Evolutionary conservation across 2,329 filamentous ascomycete genomes (phyloP), one percentile per base, ranked within the genome.

Genomic region (Diaporthe humulicola): DNA sequence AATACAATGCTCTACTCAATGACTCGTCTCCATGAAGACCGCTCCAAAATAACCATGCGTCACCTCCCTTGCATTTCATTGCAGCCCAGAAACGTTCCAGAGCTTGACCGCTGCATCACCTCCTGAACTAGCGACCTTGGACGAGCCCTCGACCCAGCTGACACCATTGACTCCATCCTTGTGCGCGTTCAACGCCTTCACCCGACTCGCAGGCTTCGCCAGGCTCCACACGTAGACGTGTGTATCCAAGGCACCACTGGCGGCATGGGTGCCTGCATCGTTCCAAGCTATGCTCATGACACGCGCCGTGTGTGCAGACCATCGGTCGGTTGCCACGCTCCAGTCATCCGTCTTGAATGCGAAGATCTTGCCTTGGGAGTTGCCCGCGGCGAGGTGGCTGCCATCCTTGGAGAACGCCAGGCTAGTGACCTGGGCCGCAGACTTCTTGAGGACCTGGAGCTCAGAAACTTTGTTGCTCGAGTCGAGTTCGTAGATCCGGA

Each of bases 141-240:
- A 84, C 74, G 88, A 87, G 12, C 89, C 91, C 38, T 88, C 89
- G 19, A 94, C 88, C 87, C 96, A 99, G 17, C 90, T 90, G 22
- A 98, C 93, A 22, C 94, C 96, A 78, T 93, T 95, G 25, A 98
- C 95, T 14, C 97, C 97, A 81, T 98, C 97, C 86, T 98, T 98
- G 86, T 99, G 97, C 67, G 96, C 95, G 81, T 98, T 98, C 30
- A 92, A 85, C 19, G 92, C 93, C 86, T 97, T 96, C 78, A 97
- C 90, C 78, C 96, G 90, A 84, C 94, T 94, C 3, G 95, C 95
- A 0, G 96, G 96, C 81, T 95, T 94, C 52, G 87, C 88, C 73
- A 98, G 84, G 82, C 95, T 98, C 95, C 97, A 99, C 40, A 98
- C 92, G 82, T 95, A 96, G 28, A 99, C 90, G 80, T 98, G 95